phyloP scores from a whole-genome alignment of 225 moss, liverwort and hornwort genomes.

The Straminergon stramineum region DNA sequence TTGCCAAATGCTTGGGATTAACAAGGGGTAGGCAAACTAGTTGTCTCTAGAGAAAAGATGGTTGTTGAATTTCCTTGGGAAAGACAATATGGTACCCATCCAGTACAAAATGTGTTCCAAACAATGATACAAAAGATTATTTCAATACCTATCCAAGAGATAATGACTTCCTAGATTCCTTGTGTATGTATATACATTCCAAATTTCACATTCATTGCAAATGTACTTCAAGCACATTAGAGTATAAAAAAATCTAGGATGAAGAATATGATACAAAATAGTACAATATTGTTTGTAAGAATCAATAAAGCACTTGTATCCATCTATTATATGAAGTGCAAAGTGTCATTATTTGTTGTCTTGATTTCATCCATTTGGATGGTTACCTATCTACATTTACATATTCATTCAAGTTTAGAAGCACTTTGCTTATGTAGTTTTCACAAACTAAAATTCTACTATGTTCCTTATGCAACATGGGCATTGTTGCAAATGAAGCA shows the following conservation, averaged over 20 bases:
- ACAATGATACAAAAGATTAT: too few relatives aligned
- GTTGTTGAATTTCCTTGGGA: too few relatives aligned
- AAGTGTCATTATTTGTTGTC: fast-evolving
- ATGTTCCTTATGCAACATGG: neutral
- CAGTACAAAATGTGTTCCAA: too few relatives aligned
- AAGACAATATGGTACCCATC: too few relatives aligned
- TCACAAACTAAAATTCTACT: neutral
- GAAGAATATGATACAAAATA: neutral
- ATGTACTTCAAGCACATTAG: neutral
- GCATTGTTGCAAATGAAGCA: neutral
- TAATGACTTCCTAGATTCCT: neutral
- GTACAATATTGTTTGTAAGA: neutral
- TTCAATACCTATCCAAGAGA: neutral
- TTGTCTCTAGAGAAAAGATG: too few relatives aligned
- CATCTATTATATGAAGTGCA: neutral
- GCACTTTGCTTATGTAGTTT: neutral
- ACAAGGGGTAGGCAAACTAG: too few relatives aligned
- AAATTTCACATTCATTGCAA: neutral
- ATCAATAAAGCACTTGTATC: neutral
- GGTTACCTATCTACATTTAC: neutral
- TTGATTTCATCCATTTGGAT: neutral
- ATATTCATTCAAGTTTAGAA: neutral
- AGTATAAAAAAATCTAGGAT: neutral
- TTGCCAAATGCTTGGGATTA: too few relatives aligned
- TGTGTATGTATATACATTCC: neutral